Evolutionary conservation across 768 basidiomycete species (phyloP), one percentile per base, ranked within the genome.

Genomic region (Lyophyllum atratum): DNA sequence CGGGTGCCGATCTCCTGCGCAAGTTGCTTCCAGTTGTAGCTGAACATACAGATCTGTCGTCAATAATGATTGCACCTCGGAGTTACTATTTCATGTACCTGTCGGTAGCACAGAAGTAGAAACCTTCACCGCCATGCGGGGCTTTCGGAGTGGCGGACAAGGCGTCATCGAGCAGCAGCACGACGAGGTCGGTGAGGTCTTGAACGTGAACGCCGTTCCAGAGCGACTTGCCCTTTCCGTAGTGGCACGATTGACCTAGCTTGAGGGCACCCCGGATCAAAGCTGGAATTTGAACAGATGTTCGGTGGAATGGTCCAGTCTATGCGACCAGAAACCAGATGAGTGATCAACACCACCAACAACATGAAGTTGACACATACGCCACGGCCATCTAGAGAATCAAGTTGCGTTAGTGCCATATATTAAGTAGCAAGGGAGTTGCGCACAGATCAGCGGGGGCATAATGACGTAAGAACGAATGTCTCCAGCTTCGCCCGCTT

Each of bases 281-380:
- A 3, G 57, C 57, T 2, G 60, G 60, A 33, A 61, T 51, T 40
- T 61, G 60, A 14, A 61, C 60, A 31, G 60, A 61, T 15, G 60
- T 61, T 25, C 54, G 60, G 49, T 61, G 60, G 60, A 61, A 61
- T 10, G 57, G 60, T 14, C 60, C 60, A n/a, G 54, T 61, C 60
- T 61, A 26, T 9, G n/a, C 17, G 1, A 2, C 25, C 19, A 34
- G 31, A 56, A 49, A 25, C 29, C 19, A 24, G 5, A 48, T 39
- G 5, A 56, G 15, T 24, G 19, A 22, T 47, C 22, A 2, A 15
- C 5, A 15, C 10, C 3, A 10, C 25, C 2, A 8, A 17, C 2
- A 21, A 53, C 21, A n/a, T 47, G 8, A n/a, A 26, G 17, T 14
- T 8, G 24, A 33, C 17, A 49, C 60, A 43, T 55, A 61, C 60